These are phyloP conservation scores for Ascosphaera aggregata DNA, from an alignment of 2,329 filamentous ascomycete species.

Conservation along the genomic window DNA sequence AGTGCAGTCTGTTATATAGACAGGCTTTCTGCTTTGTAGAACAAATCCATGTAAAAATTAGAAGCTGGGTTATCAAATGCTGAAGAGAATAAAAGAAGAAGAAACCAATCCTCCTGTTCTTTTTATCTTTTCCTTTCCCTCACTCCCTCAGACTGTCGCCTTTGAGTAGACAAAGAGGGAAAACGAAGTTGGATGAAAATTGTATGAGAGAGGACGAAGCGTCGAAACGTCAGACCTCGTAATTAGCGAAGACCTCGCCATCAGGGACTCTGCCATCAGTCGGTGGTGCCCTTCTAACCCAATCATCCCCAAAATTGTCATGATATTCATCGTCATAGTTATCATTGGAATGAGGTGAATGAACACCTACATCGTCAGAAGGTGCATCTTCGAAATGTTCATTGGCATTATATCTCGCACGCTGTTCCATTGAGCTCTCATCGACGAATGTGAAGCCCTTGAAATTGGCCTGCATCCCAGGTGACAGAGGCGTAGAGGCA, in stretches of 20 bases:
- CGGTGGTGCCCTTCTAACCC: background rate
- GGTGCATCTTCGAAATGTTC: background rate
- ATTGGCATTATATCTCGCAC: conserved; percentile 14
- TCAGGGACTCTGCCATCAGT: conserved; percentile 1
- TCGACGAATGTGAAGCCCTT: conserved; percentile 98
- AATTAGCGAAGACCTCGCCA: background rate
- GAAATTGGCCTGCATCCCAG: conserved; percentile 94
- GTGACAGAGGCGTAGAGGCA: conserved; percentile 76
- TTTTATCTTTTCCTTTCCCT: no score
- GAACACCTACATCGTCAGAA: background rate
- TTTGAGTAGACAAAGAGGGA: no score
- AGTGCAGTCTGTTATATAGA: no score
- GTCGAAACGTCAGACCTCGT: background rate
- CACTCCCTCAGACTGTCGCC: no score
- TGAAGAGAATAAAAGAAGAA: no score
- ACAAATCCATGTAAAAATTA: no score
- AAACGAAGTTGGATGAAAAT: no score
- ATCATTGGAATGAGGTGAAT: conserved; percentile 12
- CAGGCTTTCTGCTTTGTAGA: no score
- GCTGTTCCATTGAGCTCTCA: conserved; percentile 78
- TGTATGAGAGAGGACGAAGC: no score
- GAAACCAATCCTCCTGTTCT: no score
- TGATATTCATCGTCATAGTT: conserved; percentile 18
- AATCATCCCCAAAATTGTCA: conserved; percentile 11
- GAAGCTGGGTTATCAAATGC: no score